Conservation (phyloP, 257 asterid genomes). For the Solanum arcanum region DNA sequence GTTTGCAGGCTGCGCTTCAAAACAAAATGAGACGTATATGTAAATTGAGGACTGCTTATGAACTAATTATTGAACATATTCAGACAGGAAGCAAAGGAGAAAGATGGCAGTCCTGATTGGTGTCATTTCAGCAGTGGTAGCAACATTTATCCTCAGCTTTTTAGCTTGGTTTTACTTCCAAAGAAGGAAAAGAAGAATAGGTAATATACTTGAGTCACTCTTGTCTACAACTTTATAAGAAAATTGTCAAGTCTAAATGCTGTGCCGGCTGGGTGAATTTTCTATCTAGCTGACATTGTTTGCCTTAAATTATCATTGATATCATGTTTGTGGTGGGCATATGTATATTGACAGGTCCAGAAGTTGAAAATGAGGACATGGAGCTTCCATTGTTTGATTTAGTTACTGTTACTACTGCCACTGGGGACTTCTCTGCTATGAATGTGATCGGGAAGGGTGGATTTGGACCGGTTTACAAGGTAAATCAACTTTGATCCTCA, state of each 20-base stretch:
- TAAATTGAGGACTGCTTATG: neutral
- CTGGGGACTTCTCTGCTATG: neutral
- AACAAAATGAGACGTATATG: neutral
- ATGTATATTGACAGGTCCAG: neutral
- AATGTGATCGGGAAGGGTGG: conserved; percentile 4
- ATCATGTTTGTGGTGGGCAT: neutral
- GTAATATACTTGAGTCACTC: neutral
- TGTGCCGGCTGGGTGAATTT: neutral
- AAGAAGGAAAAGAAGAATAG: neutral
- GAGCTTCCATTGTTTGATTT: neutral
- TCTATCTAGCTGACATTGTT: neutral
- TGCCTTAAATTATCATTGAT: neutral
- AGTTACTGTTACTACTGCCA: neutral
- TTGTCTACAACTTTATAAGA: neutral
- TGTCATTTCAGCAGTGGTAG: neutral
- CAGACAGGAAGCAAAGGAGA: neutral
- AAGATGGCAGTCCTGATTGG: neutral
- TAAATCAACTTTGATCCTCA: neutral
- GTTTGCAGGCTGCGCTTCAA: neutral
- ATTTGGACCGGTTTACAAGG: neutral
- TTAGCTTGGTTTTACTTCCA: neutral
- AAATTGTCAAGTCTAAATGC: neutral
- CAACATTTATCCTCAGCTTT: neutral
- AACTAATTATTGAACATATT: neutral
- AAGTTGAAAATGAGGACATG: neutral